Evolutionary conservation across 805 yeast genomes (phyloP).

Genomic region (Ogataea ganodermae): DNA sequence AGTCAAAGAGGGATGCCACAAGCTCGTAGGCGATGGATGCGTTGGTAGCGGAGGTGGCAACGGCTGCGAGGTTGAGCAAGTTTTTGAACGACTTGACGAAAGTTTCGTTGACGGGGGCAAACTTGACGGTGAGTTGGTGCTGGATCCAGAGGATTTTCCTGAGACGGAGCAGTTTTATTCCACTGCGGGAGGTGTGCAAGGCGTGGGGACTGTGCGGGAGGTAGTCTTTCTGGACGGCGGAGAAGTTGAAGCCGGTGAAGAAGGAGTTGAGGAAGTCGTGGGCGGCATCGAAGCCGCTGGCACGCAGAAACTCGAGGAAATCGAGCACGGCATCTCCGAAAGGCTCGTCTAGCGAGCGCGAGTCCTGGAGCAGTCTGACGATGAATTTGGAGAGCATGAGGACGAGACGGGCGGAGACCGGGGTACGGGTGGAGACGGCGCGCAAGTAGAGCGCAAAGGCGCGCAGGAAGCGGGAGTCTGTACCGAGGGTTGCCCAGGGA

Average conservation of each 20-base stretch:
- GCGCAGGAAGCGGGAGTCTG: constrained; percentile 17
- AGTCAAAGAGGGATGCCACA: constrained; percentile 29
- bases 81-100: constrained; percentile 32
- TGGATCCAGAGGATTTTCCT: constrained; percentile 36
- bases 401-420: constrained; percentile 18
- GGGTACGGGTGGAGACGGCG: not conserved
- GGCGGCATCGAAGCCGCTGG: constrained; percentile 16
- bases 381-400: constrained; percentile 29
- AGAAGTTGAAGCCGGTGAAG: constrained; percentile 20
- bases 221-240: constrained; percentile 24
- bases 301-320: constrained; percentile 19
- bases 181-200: constrained; percentile 12
- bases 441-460: constrained; percentile 19
- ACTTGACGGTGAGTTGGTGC: constrained; percentile 31
- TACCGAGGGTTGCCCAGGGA: constrained; percentile 25
- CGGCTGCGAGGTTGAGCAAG: constrained; percentile 31
- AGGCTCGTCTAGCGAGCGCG: constrained; percentile 16
- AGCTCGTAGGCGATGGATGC: constrained; percentile 34
- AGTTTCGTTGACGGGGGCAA: constrained; percentile 24
- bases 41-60: constrained; percentile 34
- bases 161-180: constrained; percentile 26
- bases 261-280: constrained; percentile 19
- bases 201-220: not conserved
- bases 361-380: constrained; percentile 19
- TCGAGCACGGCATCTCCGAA: constrained; percentile 20